These are phyloP conservation scores for Talaromyces liani DNA, from an alignment of 495 filamentous ascomycete species.

Conservation along the genomic window DNA sequence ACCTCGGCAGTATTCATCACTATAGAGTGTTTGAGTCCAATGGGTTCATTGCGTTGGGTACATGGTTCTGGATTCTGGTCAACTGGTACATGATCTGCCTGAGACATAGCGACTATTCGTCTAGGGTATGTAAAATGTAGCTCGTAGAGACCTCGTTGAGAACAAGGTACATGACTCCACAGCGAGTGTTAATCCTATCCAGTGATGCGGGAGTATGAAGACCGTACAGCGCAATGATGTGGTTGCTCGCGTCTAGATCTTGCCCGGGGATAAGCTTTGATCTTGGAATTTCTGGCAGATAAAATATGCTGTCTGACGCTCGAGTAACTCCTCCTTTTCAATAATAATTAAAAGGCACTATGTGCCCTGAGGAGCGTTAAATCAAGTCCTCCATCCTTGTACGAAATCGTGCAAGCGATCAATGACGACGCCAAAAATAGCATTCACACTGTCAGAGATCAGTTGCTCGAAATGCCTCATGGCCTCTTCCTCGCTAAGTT, in stretches of 20 bases:
- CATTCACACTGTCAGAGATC: slow-evolving; percentile 83
- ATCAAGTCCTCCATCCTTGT: slow-evolving; percentile 75
- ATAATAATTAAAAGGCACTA: background rate
- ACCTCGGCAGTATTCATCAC: background rate
- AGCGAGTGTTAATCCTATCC: background rate
- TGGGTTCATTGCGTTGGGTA: background rate
- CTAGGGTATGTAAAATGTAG: background rate
- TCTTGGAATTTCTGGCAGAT: too few species aligned
- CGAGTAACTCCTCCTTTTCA: background rate
- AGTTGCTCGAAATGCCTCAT: slow-evolving; percentile 77
- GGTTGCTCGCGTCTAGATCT: background rate
- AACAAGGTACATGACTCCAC: background rate
- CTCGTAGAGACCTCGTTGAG: background rate
- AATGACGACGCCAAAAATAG: slow-evolving; percentile 86
- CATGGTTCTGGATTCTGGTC: background rate
- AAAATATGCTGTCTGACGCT: background rate
- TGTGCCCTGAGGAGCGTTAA: background rate
- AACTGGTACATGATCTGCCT: too few species aligned
- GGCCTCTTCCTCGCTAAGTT: slow-evolving; percentile 90
- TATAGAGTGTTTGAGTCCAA: background rate
- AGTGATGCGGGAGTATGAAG: background rate
- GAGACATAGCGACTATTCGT: too few species aligned
- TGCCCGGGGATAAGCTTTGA: background rate
- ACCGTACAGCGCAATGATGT: background rate
- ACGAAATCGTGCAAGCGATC: slow-evolving; percentile 91